Percentiles rank a stretch among this genome's conserved stretches.
These are phyloP conservation scores for Trametes cingulata DNA, from an alignment of 768 basidiomycete genomes.

Conservation along the genomic window DNA sequence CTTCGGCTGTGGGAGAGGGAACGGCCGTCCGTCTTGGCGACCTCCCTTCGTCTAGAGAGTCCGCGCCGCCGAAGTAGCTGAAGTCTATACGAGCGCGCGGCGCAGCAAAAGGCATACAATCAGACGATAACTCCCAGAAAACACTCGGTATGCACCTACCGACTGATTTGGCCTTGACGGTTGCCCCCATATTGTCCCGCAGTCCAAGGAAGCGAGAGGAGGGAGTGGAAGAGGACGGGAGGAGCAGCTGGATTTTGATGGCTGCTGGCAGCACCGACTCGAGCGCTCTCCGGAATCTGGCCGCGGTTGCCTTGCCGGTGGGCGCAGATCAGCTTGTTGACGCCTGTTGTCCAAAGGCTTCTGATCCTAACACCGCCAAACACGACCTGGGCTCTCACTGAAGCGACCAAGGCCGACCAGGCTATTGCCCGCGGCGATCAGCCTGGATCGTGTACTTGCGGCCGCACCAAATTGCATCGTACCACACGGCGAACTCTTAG, in stretches of 20 bases:
- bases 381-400: neutral
- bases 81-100: constrained; percentile 57
- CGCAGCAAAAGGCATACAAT: neutral
- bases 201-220: neutral
- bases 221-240: neutral
- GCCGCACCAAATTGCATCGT: too few species aligned
- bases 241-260: neutral
- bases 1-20: constrained; percentile 52
- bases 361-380: constrained; percentile 24
- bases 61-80: constrained; percentile 83
- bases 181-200: neutral
- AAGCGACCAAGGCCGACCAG: too few species aligned
- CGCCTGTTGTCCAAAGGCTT: constrained; percentile 20
- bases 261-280: constrained; percentile 7
- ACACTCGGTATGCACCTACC: neutral
- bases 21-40: constrained; percentile 37
- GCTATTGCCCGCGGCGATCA: too few species aligned
- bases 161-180: neutral
- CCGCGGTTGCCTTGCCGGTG: neutral
- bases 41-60: constrained; percentile 61
- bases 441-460: neutral
- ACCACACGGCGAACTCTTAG: too few species aligned
- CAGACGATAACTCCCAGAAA: neutral
- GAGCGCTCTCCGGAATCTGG: neutral
- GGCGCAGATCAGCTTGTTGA: constrained; percentile 11